Base-by-base conservation (phyloP, 2,329 filamentous ascomycete genomes). In the Neoscytalidium dimidiatum region DNA sequence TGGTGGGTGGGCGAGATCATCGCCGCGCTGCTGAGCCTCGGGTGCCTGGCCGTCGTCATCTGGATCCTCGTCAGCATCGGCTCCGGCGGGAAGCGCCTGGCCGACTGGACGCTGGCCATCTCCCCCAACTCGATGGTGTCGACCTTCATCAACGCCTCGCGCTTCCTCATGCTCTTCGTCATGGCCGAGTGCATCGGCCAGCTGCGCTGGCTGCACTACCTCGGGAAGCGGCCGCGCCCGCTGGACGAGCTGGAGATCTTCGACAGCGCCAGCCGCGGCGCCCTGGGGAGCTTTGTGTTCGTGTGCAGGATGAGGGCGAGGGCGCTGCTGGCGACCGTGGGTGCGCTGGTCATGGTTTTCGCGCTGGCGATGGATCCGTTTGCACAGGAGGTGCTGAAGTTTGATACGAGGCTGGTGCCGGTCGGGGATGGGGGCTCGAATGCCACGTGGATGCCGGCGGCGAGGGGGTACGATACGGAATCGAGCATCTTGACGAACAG, bases 201-300 rank as follows among this genome's bases (percentile, higher is more conserved):
- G 65, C 67, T 77, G 35, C 78, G 78, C 67, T 80, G 77, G 77
- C 17, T 67, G 8, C 70, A 74, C 62, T 74, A 73, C 60, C 43
- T 66, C 8, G 52, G 63, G 13, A 48, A 52, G 4, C 17, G 28
- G 41, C 17, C 58, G 14, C 69, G 64, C 14, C 64, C 52, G 26
- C 66, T 78, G 13, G 44, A 65, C 19, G 65, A 74, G 35, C 67
- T 75, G 17, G 70, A 74, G 46, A 19, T 67, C 6, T 75, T 73
- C 29, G 74, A 76, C 43, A 67, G 69, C 8, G 72, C 74, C 0
- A 72, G 71, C 29, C 67, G 73, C 8, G 75, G 62, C 13, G 23
- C 62, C 7, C 2, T 35, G 7, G 62, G 62, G 1, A 33, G 56
- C 38, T 4, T 21, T 17, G 14, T 51, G 17, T 28, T 49, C 14